Evolutionary conservation across 2,329 filamentous ascomycete species (phyloP), one percentile per base, ranked within the genome.

Genomic region (Basipetospora sp.): DNA sequence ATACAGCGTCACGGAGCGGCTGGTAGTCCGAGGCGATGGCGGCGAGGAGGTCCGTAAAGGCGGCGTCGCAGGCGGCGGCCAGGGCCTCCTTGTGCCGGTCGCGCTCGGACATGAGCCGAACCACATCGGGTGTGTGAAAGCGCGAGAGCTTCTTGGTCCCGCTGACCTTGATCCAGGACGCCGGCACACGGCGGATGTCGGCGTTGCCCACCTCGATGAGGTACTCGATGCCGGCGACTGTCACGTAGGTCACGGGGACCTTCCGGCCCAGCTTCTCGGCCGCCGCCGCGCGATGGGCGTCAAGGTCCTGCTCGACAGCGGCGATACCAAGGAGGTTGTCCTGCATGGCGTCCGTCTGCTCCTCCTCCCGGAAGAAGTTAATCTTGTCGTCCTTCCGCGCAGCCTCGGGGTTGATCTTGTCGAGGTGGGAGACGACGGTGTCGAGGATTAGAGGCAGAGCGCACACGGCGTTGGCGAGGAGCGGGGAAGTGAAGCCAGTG

Each of bases 21-120:
- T 93, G 86, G 55, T 98, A 98, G 46, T 85, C 77, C n/a, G 73
- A 64, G 8, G 82, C 76, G 34, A 98, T 81, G 26, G 80, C 71
- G 3, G 65, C 56, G 8, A 96, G 71, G 4, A 96, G 68, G 11
- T 67, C 63, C 4, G 63, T 61, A 58, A 90, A 98, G 4, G 88
- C 88, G 19, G 67, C 64, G 50, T 96, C 87, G 55, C 90, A 98
- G 30, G 88, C 87, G 8, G 86, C 86, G 3, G 86, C 85, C 10
- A 98, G 73, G 3, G 84, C 80, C 57, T 98, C 90, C 52, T 88
- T 93, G 59, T 94, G 82, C 50, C 94, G 88, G 54, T 96, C 90
- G 31, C 90, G 76, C 58, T 94, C 86, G 30, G 77, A 75, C 14
- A 94, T 71, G 48, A 94, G 69, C 43, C 75, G 74, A 34, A 93